Percentiles rank a stretch among this genome's conserved stretches.
These are phyloP conservation scores for Aschersonia sp. DNA, from an alignment of 2,329 filamentous ascomycete genomes.

Conservation along the genomic window DNA sequence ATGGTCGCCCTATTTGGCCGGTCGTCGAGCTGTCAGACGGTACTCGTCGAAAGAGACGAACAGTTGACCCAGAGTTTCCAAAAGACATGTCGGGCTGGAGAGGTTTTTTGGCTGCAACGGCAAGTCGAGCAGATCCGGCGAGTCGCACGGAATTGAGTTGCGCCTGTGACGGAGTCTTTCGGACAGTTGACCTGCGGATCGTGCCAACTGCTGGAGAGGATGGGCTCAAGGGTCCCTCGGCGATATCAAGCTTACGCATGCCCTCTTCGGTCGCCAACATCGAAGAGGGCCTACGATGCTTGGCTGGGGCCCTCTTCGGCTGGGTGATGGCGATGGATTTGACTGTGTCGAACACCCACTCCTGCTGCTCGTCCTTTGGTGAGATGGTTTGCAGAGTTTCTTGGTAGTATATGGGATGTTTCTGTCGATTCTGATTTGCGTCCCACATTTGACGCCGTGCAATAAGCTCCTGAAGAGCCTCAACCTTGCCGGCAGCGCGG, in stretches of 20 bases:
- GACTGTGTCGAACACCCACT: slow-evolving; percentile 93
- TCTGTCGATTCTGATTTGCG: slow-evolving; percentile 52
- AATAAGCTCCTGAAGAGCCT: slow-evolving; percentile 77
- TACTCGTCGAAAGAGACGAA: slow-evolving; percentile 80
- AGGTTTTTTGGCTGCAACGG: slow-evolving; percentile 52
- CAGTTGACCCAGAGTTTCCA: slow-evolving; percentile 84
- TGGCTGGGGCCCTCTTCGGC: slow-evolving; percentile 38
- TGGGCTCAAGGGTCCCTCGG: slow-evolving; percentile 43
- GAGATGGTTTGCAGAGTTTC: slow-evolving; percentile 70
- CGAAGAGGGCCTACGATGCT: slow-evolving; percentile 40
- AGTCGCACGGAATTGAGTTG: slow-evolving; percentile 16
- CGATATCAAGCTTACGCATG: slow-evolving; percentile 44
- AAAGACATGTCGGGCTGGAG: slow-evolving; percentile 84
- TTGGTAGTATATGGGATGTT: slow-evolving; percentile 76
- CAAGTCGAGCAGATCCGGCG: slow-evolving; percentile 27
- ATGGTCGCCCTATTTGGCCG: slow-evolving; percentile 20
- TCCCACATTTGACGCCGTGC: slow-evolving; percentile 73
- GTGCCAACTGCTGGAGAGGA: slow-evolving; percentile 39
- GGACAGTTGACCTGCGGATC: slow-evolving; percentile 43
- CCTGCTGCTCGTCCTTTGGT: slow-evolving; percentile 57
- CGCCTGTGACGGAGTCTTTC: slow-evolving; percentile 30
- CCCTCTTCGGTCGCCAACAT: slow-evolving; percentile 45
- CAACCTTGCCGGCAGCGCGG: slow-evolving; percentile 71
- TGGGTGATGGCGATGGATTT: slow-evolving; percentile 43
- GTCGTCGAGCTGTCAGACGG: slow-evolving; percentile 50